Percentiles rank a stretch among this genome's conserved stretches.
phyloP scores from a whole-genome alignment of 2,329 filamentous ascomycete genomes.

The Coniochaeta sp. region DNA sequence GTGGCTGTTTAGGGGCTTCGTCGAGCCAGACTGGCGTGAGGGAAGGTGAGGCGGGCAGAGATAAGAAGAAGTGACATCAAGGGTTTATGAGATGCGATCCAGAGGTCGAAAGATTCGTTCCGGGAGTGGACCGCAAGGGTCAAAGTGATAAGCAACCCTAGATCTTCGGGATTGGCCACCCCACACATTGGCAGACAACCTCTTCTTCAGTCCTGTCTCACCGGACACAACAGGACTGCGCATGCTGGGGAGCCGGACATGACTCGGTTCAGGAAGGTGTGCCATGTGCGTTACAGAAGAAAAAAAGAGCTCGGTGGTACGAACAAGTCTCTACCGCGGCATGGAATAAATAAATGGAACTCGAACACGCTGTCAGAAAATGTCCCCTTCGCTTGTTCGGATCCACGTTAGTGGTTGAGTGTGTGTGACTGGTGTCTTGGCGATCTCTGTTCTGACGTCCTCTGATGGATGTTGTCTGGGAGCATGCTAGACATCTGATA shows the following conservation, averaged over 20 bases:
- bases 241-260: background rate
- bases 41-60: background rate
- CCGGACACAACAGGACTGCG: background rate
- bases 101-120: background rate
- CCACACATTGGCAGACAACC: no score
- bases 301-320: background rate
- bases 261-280: background rate
- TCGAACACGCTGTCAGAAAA: background rate
- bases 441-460: background rate
- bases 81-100: conserved; percentile 1
- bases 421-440: background rate
- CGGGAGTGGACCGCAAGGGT: background rate
- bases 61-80: background rate
- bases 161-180: background rate
- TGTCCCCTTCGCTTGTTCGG: background rate
- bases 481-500: no score
- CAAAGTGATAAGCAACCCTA: conserved; percentile 3
- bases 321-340: background rate
- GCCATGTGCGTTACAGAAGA: background rate
- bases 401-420: background rate
- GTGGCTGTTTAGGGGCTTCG: background rate
- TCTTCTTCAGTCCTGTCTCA: no score
- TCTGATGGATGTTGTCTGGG: no score
- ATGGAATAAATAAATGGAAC: no score
- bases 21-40: background rate